These are phyloP conservation scores for Diaporthe sp. DNA, from an alignment of 2,329 filamentous ascomycete species.

Conservation along the genomic window DNA sequence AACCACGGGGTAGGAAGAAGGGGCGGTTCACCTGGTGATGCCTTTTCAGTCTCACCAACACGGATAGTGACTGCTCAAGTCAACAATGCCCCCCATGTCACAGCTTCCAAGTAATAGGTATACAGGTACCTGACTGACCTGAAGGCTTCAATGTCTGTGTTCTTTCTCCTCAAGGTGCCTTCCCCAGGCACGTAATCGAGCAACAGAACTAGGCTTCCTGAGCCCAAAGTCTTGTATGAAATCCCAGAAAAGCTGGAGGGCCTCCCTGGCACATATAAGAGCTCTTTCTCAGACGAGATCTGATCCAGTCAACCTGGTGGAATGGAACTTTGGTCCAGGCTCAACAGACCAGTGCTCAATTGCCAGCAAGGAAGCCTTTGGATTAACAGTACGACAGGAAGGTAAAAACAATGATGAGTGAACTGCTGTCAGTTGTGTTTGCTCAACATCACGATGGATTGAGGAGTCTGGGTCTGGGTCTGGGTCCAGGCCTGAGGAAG, in stretches of 20 bases:
- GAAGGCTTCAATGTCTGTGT: background rate
- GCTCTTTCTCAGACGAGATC: background rate
- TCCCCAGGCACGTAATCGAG: background rate
- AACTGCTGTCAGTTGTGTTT: background rate
- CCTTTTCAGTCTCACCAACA: background rate
- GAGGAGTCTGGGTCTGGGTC: slow-evolving; percentile 6
- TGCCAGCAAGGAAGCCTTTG: background rate
- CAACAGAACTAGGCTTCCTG: background rate
- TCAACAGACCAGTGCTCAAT: background rate
- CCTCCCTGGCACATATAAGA: background rate
- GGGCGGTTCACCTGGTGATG: background rate
- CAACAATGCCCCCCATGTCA: too few species aligned
- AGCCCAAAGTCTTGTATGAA: background rate
- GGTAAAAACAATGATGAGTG: background rate
- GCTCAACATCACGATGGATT: background rate
- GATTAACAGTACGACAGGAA: slow-evolving; percentile 25
- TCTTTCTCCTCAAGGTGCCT: background rate
- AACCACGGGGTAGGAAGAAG: background rate
- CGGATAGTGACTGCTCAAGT: background rate
- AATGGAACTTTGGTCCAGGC: background rate
- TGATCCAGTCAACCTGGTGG: background rate
- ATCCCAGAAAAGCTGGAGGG: background rate
- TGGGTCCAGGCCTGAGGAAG: background rate
- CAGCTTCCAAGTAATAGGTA: background rate
- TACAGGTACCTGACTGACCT: background rate